These are phyloP conservation scores for grape (Vitis vinifera) DNA, from an alignment of 164 flowering plant genomes.

Conservation along the genomic window DNA sequence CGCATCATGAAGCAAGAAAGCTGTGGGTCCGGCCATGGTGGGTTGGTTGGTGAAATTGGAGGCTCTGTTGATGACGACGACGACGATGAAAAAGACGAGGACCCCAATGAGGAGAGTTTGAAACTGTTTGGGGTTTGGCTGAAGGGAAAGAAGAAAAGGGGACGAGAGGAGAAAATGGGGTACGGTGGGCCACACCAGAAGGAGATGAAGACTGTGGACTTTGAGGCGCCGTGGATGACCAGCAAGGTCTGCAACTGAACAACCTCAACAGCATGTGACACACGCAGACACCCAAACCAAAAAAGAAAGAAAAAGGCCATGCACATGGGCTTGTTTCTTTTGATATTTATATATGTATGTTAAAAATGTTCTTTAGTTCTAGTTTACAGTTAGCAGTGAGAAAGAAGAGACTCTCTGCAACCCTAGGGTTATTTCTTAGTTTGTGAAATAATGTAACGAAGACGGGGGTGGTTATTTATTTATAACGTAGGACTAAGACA, in stretches of 20 bases:
- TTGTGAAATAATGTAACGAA: too few relatives aligned
- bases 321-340: too few relatives aligned
- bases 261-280: neutral
- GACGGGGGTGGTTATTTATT: too few relatives aligned
- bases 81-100: constrained; percentile 6
- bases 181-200: constrained; percentile 22
- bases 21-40: constrained; percentile 17
- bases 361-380: too few relatives aligned
- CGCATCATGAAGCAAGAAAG: constrained; percentile 50
- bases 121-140: constrained; percentile 85
- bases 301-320: neutral
- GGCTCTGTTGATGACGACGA: constrained; percentile 15
- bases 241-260: constrained; percentile 38
- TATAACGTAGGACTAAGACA: too few relatives aligned
- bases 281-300: neutral
- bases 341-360: too few relatives aligned
- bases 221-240: constrained; percentile 31
- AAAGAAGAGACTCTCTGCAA: too few relatives aligned
- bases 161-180: constrained; percentile 22
- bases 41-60: constrained; percentile 1
- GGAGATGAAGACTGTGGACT: constrained; percentile 34
- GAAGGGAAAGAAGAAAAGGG: constrained; percentile 37
- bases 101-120: constrained; percentile 20
- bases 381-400: too few relatives aligned
- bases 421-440: too few relatives aligned